Evolutionary conservation across 2,329 filamentous ascomycete species (phyloP), one percentile per base, ranked within the genome.

Genomic region (Ophiocordyceps camponoti-floridani): DNA sequence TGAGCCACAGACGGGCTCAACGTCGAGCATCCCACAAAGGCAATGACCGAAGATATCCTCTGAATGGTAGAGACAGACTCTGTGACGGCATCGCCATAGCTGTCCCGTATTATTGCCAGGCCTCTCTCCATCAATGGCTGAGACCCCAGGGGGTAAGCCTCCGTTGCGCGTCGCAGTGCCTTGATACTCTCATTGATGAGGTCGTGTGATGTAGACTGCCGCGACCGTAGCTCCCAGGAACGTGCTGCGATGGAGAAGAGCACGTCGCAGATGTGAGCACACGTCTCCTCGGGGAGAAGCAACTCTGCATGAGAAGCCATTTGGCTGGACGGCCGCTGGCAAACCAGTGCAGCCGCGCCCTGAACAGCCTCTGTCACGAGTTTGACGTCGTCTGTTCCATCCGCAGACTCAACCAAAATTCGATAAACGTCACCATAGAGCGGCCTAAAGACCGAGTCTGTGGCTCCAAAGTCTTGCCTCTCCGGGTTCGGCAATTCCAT

Each of bases 21-120:
- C 38, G 63, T 57, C 1, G 68, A 71, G 52, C 68, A 72, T 27
- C 68, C 68, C 42, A 75, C 59, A 45, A 65, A 69, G 3, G 67
- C 67, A 3, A 77, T 50, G 2, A 68, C 60, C 10, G 62, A 60
- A 4, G 69, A 58, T 2, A 71, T 56, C 27, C 54, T 54, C 28
- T 59, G 56, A 5, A 66, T 57, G 9, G 49, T 52, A 40, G 56
- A 50, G 4, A 51, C 49, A 4, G 54, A 51, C 10, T 57, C 52
- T 1, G 49, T 30, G 10, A 45, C 46, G 4, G 50, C 47, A 12
- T 44, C 44, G 4, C 50, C 44, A 45, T 56, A 54, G 37, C 52
- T 53, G 2, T 49, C 42, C 11, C 53, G 54, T 23, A 62, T 52
- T 7, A 56, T 49, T 4, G 45, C 44, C 13, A 58, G 50, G 4